Evolutionary conservation across 83 land plant species (phyloP).

Genomic region (Picea mariana): DNA sequence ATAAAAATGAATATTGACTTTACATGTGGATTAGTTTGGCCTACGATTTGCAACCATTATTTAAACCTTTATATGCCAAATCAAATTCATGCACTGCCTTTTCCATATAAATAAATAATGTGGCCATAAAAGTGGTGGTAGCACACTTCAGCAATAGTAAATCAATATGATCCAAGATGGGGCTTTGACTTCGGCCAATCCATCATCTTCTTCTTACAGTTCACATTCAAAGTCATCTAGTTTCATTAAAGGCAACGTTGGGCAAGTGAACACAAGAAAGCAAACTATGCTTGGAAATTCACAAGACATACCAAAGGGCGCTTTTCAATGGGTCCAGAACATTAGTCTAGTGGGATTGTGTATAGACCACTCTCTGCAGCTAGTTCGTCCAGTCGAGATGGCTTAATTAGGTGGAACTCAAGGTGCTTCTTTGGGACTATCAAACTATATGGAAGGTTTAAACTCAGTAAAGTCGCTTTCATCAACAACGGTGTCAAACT

Average conservation of each 20-base stretch:
- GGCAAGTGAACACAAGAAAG: slow-evolving; percentile 50
- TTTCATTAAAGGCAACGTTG: slow-evolving; percentile 65
- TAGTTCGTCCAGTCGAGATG: slow-evolving; percentile 53
- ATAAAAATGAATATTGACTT: too few relatives aligned
- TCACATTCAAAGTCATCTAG: slow-evolving; percentile 62
- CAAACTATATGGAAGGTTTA: slow-evolving; percentile 57
- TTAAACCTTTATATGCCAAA: too few relatives aligned
- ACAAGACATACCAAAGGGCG: slow-evolving; percentile 56
- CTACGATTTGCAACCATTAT: too few relatives aligned
- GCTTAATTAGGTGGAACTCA: slow-evolving; percentile 47
- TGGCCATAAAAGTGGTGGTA: too few relatives aligned
- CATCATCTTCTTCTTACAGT: slow-evolving; percentile 57
- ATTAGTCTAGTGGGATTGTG: slow-evolving; percentile 77
- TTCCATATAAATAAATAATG: too few relatives aligned
- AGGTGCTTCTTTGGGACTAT: slow-evolving; percentile 18
- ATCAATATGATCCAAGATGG: slow-evolving; percentile 71
- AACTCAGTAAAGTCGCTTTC: slow-evolving; percentile 74
- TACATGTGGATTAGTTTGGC: too few relatives aligned
- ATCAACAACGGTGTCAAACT: slow-evolving; percentile 66
- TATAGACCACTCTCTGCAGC: slow-evolving; percentile 77
- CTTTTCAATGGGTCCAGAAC: slow-evolving; percentile 78
- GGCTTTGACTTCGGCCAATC: slow-evolving; percentile 53
- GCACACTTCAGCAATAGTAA: slow-evolving; percentile 66
- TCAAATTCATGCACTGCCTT: too few relatives aligned
- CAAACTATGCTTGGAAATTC: slow-evolving; percentile 52